Evolutionary conservation across 176 grass and related monocot species (phyloP).

Genomic region (Avena sativa): DNA sequence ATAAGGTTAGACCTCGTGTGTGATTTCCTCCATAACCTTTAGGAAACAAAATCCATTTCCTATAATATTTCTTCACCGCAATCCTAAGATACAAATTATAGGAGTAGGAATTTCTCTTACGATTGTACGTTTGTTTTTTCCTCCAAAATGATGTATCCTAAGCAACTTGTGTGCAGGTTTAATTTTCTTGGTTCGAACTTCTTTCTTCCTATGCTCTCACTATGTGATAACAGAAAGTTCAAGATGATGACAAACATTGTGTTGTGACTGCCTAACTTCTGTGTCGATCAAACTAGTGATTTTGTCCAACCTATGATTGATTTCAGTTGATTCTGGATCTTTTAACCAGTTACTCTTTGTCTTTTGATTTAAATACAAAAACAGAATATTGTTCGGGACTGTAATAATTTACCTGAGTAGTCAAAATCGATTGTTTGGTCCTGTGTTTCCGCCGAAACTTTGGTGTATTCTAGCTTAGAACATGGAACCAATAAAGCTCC

Average conservation of each 20-base stretch:
- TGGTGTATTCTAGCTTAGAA: constrained; percentile 9
- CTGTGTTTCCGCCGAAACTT: background rate
- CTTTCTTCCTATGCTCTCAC: background rate
- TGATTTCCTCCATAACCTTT: background rate
- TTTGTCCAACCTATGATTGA: background rate
- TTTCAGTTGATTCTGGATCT: background rate
- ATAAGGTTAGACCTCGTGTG: background rate
- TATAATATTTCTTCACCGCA: background rate
- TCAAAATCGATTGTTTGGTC: background rate
- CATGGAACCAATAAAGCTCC: background rate
- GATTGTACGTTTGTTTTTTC: background rate
- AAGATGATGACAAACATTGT: background rate
- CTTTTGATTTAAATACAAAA: background rate
- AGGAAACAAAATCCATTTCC: background rate
- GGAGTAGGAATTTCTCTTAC: background rate
- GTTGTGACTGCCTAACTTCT: background rate
- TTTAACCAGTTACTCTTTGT: background rate
- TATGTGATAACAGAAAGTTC: background rate
- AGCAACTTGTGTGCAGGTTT: background rate
- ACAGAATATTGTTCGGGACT: background rate
- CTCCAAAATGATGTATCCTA: background rate
- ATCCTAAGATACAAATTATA: background rate
- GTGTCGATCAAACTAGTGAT: background rate
- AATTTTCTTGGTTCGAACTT: background rate
- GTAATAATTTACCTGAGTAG: background rate